These are phyloP conservation scores for Podospora australis DNA, from an alignment of 495 filamentous ascomycete genomes.

Conservation along the genomic window DNA sequence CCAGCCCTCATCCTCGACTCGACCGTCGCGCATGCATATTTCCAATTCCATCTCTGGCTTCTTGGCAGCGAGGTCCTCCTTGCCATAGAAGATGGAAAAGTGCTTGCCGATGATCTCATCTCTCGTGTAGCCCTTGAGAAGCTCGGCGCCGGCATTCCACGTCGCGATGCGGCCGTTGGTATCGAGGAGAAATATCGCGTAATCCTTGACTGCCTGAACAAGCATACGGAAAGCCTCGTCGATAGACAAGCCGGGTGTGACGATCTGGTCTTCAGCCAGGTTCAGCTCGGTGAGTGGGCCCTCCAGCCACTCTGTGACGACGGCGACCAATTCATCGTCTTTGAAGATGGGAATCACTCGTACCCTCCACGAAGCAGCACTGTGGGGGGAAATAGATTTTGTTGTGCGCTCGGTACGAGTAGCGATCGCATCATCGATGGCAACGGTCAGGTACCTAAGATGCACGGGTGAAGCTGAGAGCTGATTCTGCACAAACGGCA, in stretches of 20 bases:
- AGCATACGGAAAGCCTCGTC: slow-evolving; percentile 57
- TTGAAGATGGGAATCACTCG: slow-evolving; percentile 48
- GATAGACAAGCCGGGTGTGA: slow-evolving; percentile 33
- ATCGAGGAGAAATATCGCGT: slow-evolving; percentile 63
- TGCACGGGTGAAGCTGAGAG: slow-evolving; percentile 29
- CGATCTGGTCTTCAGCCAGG: slow-evolving; percentile 33
- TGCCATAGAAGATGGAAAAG: slow-evolving; percentile 57
- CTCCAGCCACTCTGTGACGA: slow-evolving; percentile 42
- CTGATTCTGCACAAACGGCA: slow-evolving; percentile 30
- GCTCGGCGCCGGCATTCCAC: slow-evolving; percentile 55
- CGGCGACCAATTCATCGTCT: slow-evolving; percentile 39
- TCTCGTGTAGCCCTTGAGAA: slow-evolving; percentile 52
- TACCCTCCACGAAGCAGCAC: slow-evolving; percentile 29
- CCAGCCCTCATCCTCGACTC: slow-evolving; percentile 61
- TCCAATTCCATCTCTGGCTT: slow-evolving; percentile 54
- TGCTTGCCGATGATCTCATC: slow-evolving; percentile 57
- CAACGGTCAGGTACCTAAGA: slow-evolving; percentile 31
- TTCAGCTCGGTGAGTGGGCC: slow-evolving; percentile 14
- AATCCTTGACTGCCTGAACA: slow-evolving; percentile 59
- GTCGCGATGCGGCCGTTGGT: slow-evolving; percentile 51
- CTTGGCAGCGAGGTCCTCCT: slow-evolving; percentile 43
- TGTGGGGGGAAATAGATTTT: slow-evolving; percentile 15
- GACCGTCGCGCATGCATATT: slow-evolving; percentile 52
- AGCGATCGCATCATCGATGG: slow-evolving; percentile 41
- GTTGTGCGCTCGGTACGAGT: slow-evolving; percentile 27